Base-by-base conservation (phyloP, 2,329 filamentous ascomycete genomes). In the Botrytis fragariae region DNA sequence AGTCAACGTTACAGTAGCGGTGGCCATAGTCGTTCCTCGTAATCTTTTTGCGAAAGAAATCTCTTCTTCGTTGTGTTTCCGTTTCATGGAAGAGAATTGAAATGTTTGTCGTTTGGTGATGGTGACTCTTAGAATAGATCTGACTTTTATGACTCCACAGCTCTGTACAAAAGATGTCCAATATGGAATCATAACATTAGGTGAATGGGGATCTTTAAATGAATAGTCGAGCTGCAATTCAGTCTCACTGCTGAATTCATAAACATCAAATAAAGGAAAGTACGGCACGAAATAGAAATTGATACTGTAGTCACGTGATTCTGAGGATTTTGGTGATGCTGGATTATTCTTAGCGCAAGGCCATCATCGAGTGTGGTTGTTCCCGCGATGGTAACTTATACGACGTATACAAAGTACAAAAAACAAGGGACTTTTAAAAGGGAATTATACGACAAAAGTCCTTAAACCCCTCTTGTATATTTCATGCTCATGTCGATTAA, bases 1-100 rank as follows among this genome's bases (percentile, higher is more conserved):
- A 20, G 88, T 94, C 75, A 98, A 89, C 60, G 85, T 81, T 45
- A 92, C 84, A 61, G 75, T 77, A 29, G 72, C 72, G 6, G 75
- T 80, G 22, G 75, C 74, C 77, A 79, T 79, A 12, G 44, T 77
- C 12, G 60, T 71, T 18, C 44, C 54, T 72, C 65, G 76, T 29
- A 68, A n/a, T 51, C 73, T 77, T 69, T 79, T 79, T 32, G 68
- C 62, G 25, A 63, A 64, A 25, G 51, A 37, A 29, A 61, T 20
- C 39, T 75, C 65, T 35, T 78, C 79, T 81, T 79, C 64, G 74
- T 83, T 37, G 82, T 82, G 29, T 73, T 76, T 79, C 68, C 78
- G 75, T 77, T 80, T 80, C 79, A 80, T 80, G 54, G 69, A 74
- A 69, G 45, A 61, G 62, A 70, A 76, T 74, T 74, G 74, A 71